These are phyloP conservation scores for Rhodotorula babjevae DNA, from an alignment of 768 basidiomycete genomes.

Conservation along the genomic window DNA sequence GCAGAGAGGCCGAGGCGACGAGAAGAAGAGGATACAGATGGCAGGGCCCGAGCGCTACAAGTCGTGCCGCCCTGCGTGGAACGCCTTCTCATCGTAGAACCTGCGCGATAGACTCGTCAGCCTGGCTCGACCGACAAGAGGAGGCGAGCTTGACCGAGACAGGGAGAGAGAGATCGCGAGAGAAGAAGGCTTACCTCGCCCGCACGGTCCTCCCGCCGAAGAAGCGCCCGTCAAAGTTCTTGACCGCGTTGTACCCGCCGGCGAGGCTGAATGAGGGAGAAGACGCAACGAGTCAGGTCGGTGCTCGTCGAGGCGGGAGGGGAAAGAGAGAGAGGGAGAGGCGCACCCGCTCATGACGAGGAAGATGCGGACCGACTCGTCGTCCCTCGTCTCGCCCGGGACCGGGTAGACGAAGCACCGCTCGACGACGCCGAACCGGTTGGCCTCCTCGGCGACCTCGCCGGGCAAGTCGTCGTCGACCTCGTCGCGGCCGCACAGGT, in stretches of 20 bases:
- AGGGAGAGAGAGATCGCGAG: slow-evolving; percentile 51
- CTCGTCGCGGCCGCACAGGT: slow-evolving; percentile 80
- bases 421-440: slow-evolving; percentile 89
- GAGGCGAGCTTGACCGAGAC: too few species aligned
- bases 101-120: not conserved
- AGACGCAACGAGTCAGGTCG: not conserved
- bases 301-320: too few species aligned
- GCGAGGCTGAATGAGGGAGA: slow-evolving; percentile 55
- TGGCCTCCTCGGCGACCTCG: slow-evolving; percentile 91
- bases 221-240: slow-evolving; percentile 84
- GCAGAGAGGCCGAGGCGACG: too few species aligned
- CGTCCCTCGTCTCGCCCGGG: slow-evolving; percentile 57
- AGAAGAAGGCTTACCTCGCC: slow-evolving; percentile 54
- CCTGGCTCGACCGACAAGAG: too few species aligned
- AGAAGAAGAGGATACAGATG: not conserved
- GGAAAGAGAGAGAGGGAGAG: slow-evolving; percentile 47
- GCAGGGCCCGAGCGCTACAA: not conserved
- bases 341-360: slow-evolving; percentile 53
- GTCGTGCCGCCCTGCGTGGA: slow-evolving; percentile 16
- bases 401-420: slow-evolving; percentile 74
- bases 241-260: slow-evolving; percentile 91
- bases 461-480: slow-evolving; percentile 68
- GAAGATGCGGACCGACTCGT: slow-evolving; percentile 81
- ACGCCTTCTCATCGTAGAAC: slow-evolving; percentile 30
- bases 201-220: slow-evolving; percentile 81